Conservation (phyloP, 441 rosid genomes). For the Bruguiera hainesii region DNA sequence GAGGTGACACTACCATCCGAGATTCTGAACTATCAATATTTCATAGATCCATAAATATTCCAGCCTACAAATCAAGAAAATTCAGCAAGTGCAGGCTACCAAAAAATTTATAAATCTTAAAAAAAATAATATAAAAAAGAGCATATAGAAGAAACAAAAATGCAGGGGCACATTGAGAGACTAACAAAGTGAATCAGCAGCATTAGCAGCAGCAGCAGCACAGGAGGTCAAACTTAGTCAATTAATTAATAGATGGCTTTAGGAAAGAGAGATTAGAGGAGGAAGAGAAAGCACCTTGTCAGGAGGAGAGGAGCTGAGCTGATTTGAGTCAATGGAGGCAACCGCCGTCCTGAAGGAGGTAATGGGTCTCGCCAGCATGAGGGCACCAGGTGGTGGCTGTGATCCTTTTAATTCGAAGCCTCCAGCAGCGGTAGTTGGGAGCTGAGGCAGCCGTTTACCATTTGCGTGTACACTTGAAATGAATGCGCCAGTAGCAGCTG, state of each 20-base stretch:
- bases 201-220: neutral
- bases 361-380: constrained; percentile 10
- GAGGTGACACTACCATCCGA: too few species aligned
- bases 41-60: too few species aligned
- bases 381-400: neutral
- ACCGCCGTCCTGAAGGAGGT: constrained; percentile 46
- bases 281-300: constrained; percentile 30
- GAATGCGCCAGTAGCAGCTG: constrained; percentile 16
- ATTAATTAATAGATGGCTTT: neutral
- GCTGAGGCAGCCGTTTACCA: constrained; percentile 10
- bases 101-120: too few species aligned
- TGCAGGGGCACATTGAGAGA: too few species aligned
- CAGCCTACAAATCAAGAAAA: too few species aligned
- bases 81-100: too few species aligned
- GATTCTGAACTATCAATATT: too few species aligned
- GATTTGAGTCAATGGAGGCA: constrained; percentile 38
- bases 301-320: constrained; percentile 34
- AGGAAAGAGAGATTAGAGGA: neutral
- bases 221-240: neutral
- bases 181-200: too few species aligned
- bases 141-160: too few species aligned
- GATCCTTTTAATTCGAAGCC: constrained; percentile 15
- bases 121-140: too few species aligned
- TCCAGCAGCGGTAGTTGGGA: constrained; percentile 2
- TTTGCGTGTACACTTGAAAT: neutral